A percentile compares a stretch with the other conserved stretches of the same genome.
Conservation (phyloP, 164 flowering plant genomes). For the Paratinospora sagittata region DNA sequence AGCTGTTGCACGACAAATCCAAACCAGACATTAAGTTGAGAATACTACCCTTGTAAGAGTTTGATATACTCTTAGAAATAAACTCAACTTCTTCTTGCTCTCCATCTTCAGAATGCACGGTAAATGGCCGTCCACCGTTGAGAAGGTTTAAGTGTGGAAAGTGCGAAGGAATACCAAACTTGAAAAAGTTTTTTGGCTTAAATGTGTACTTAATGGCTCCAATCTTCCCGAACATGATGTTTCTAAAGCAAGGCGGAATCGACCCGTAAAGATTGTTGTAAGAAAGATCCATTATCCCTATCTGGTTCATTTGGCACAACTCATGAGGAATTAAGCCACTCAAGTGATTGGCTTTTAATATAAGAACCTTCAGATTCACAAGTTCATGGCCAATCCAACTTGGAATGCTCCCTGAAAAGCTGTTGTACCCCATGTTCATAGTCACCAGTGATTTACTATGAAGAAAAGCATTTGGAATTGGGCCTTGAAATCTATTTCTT, state of each 20-base stretch:
- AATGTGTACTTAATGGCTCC: too few relatives aligned
- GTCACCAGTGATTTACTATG: neutral
- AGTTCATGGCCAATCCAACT: slow-evolving; percentile 5
- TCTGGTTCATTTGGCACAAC: neutral
- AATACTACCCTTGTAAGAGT: neutral
- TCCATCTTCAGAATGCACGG: too few relatives aligned
- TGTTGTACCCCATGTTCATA: neutral
- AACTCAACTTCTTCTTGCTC: neutral
- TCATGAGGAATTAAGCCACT: neutral
- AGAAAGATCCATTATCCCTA: neutral
- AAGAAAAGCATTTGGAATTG: neutral
- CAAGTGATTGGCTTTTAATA: neutral
- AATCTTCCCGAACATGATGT: neutral
- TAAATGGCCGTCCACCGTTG: too few relatives aligned
- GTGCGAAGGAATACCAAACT: too few relatives aligned
- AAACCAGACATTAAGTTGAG: neutral
- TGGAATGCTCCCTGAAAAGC: slow-evolving; percentile 5
- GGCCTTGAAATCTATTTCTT: neutral
- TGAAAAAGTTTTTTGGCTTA: too few relatives aligned
- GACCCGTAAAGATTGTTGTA: neutral
- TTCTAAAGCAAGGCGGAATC: neutral
- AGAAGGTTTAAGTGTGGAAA: too few relatives aligned
- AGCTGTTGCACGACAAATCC: neutral
- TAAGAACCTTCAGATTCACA: neutral
- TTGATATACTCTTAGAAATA: neutral